Evolutionary conservation across 495 filamentous ascomycete genomes (phyloP).

Genomic region (Amniculicola lignicola): DNA sequence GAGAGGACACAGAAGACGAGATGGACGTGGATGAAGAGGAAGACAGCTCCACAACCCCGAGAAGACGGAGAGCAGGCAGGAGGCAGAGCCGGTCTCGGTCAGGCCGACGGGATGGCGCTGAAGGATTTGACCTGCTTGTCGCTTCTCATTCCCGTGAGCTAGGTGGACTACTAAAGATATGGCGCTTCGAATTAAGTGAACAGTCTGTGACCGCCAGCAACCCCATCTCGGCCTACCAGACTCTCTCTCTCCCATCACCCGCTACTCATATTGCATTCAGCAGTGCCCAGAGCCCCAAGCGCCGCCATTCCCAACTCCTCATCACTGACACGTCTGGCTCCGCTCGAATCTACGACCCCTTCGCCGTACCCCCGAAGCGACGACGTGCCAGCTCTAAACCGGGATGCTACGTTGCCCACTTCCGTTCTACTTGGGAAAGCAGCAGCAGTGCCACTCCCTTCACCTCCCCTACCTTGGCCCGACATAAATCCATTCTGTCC

Average conservation of each 20-base stretch:
- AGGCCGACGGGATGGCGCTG: conserved; percentile 9
- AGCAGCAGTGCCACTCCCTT: not conserved
- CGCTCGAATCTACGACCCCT: conserved; percentile 61
- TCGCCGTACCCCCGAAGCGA: conserved; percentile 11
- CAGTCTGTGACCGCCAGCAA: conserved; percentile 1
- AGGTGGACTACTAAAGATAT: conserved; percentile 59
- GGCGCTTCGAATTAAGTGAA: conserved; percentile 48
- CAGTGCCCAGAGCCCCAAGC: conserved; percentile 57
- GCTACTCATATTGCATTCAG: conserved; percentile 71
- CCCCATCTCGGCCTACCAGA: conserved; percentile 24
- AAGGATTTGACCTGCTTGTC: conserved; percentile 55
- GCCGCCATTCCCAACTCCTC: conserved; percentile 60
- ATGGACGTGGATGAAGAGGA: conserved; percentile 29
- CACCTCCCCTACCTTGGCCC: conserved; percentile 13
- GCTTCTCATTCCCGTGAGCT: conserved; percentile 65
- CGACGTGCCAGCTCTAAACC: conserved; percentile 5
- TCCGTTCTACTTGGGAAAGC: conserved; percentile 23
- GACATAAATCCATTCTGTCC: conserved; percentile 73
- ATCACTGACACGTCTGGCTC: conserved; percentile 64
- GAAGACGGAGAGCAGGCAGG: not conserved
- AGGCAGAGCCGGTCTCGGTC: conserved; percentile 22
- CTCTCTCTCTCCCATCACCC: conserved; percentile 55
- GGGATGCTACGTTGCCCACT: conserved; percentile 36
- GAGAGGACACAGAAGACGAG: conserved; percentile 35
- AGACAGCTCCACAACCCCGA: conserved; percentile 1